Conservation (phyloP, 306 rosid genomes). For the Fragaria vesca region DNA sequence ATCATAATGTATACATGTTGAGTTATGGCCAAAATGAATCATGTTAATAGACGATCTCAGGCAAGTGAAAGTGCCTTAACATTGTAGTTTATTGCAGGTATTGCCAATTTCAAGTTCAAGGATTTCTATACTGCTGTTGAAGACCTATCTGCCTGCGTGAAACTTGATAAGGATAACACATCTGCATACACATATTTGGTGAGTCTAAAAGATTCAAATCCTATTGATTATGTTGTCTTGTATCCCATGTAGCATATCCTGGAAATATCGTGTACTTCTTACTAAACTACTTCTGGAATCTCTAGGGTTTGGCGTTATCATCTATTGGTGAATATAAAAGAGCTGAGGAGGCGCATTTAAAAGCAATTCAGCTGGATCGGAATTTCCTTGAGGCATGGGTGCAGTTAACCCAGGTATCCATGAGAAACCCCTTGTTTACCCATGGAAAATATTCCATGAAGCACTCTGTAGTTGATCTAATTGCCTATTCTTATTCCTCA, state of each 20-base stretch:
- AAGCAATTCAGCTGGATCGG: conserved; percentile 64
- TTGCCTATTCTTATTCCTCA: conserved; percentile 11
- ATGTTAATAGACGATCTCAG: not conserved
- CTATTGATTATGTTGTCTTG: conserved; percentile 19
- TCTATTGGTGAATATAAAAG: conserved; percentile 75
- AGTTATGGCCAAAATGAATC: not conserved
- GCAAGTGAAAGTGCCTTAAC: not conserved
- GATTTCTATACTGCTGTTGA: conserved; percentile 70
- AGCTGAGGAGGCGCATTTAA: conserved; percentile 85
- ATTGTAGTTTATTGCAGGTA: conserved; percentile 46
- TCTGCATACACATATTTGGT: conserved; percentile 88
- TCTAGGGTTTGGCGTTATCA: conserved; percentile 78
- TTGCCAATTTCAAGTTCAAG: conserved; percentile 80
- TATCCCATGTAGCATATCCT: conserved; percentile 22
- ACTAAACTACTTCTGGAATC: conserved; percentile 30
- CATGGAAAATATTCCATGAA: not conserved
- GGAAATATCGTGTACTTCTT: conserved; percentile 17
- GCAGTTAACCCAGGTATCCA: conserved; percentile 75
- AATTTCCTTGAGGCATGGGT: conserved; percentile 87
- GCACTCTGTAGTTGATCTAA: not conserved
- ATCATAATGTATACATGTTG: not conserved
- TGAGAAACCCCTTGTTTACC: conserved; percentile 20
- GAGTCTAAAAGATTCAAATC: conserved; percentile 32
- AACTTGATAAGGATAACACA: conserved; percentile 63
- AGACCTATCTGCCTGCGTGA: conserved; percentile 72